Base-by-base conservation (phyloP, 176 grass and related monocot species). In the Urochloa ruziziensis region DNA sequence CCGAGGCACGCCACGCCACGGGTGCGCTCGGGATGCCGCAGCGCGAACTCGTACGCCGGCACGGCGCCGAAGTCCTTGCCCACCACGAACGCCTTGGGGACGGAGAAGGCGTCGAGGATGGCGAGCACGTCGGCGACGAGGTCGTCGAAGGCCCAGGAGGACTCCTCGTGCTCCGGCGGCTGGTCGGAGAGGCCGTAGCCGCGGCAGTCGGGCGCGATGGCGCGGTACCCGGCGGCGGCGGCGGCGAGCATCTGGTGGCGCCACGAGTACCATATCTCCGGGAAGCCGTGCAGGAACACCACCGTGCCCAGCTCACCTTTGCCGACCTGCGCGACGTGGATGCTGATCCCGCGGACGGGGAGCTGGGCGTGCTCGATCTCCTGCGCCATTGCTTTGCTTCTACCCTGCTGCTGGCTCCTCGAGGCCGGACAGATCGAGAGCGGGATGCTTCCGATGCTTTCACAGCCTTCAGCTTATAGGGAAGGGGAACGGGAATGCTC, bases 191-290 rank as follows among this genome's bases (percentile, higher is more conserved):
- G 88, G 0, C 91, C 91, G 73, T 93, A 93, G 19, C 91, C 88
- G 34, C 91, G 88, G 77, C 82, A 62, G 66, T 90, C 91, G 6
- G 91, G 88, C 72, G 91, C 85, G 58, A 93, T 34, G 76, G 91
- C 91, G 51, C 85, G 88, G 88, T 88, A 90, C 42, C 91, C 88
- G 14, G 88, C 88, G 4, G 65, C 85, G 47, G 91, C 91, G 12
- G 52, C 91, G 40, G 82, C 91, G 33, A 85, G 73, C 91, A 93
- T 90, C 76, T 93, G 91, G 77, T 93, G 82, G 34, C 91, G 86
- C 88, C 91, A 93, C 16, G 88, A 36, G 82, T 93, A 90, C 88
- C 91, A 93, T 75, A 93, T 93, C 82, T 93, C 91, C 56, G 91
- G 88, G 74, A 93, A 93, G 8, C 88, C 88, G 82, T 89, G 88